Percentiles rank a stretch among this genome's conserved stretches.
Evolutionary conservation across 1,284 basidiomycete genomes (phyloP).

Genomic region (Sporisorium graminicola): DNA sequence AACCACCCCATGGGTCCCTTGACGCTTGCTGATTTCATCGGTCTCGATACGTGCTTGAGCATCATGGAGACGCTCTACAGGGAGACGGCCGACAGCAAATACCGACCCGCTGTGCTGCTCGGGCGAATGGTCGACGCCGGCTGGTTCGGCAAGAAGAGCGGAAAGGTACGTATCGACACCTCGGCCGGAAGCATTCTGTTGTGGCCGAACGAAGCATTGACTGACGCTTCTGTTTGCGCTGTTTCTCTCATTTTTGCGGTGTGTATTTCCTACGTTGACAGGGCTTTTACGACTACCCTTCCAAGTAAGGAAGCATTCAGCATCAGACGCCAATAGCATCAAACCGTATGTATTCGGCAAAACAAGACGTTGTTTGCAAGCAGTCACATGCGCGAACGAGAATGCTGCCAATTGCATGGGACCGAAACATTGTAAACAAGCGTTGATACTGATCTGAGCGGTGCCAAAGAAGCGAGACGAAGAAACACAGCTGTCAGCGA

Average conservation of each 20-base stretch:
- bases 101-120: conserved; percentile 89
- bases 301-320: conserved; percentile 24
- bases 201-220: too few species aligned
- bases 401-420: background rate
- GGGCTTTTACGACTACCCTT: conserved; percentile 66
- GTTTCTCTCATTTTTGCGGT: background rate
- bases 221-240: background rate
- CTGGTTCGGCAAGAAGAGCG: conserved; percentile 89
- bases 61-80: conserved; percentile 64
- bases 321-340: background rate
- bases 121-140: conserved; percentile 96
- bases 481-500: conserved; percentile 3
- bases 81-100: conserved; percentile 95
- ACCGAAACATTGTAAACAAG: background rate
- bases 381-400: background rate
- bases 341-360: background rate
- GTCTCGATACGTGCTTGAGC: conserved; percentile 80
- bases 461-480: background rate
- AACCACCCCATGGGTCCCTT: conserved; percentile 88
- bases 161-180: conserved; percentile 46
- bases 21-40: conserved; percentile 77
- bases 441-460: background rate
- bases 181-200: background rate
- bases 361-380: background rate
- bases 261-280: conserved; percentile 8